Base-by-base conservation (phyloP, 768 basidiomycete species). In the Termitomyces sp. region DNA sequence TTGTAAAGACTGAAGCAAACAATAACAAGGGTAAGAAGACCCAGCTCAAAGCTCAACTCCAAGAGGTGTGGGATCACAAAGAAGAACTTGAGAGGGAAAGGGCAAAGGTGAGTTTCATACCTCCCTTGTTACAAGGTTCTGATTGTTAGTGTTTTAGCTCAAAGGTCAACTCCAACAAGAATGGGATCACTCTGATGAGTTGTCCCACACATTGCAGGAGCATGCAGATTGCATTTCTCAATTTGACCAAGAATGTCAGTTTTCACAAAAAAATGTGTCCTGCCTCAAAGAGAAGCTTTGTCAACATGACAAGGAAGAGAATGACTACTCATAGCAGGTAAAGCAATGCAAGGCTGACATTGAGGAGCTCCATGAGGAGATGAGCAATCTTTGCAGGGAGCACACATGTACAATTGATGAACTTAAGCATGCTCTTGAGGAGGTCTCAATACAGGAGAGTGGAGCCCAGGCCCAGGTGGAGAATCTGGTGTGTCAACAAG, bases 1-100 rank as follows among this genome's bases (percentile, higher is more conserved):
- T 70, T 56, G 77, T 87, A 76, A 86, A 88, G 59, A 62, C 71
- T 14, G 84, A 86, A 55, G 85, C 80, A 79, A 80, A 77, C 36
- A 82, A 86, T 47, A 75, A 71, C 61, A 86, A 88, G 68, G 83
- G 81, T 66, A 80, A 74, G 69, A 82, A 77, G 63, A 72, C 71
- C 32, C 84, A 87, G 59, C 25, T 25, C 25, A 25, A 25, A 25
- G 25, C 25, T 25, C 25, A 25, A 25, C 25, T 25, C 25, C 25
- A 25, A 25, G 25, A 25, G 25, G 25, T 25, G 25, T 25, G 25
- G 25, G 25, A 25, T 25, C 25, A 25, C 25, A 25, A 25, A 25
- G 25, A 25, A 25, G 25, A 25, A 25, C 25, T 25, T 25, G 25
- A 25, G 25, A 25, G 25, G 25, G 25, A 25, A 25, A 25, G 25